A percentile compares a stretch with the other conserved stretches of the same genome.
Conservation (phyloP, 257 asterid species). For the Solanum peruvianum region DNA sequence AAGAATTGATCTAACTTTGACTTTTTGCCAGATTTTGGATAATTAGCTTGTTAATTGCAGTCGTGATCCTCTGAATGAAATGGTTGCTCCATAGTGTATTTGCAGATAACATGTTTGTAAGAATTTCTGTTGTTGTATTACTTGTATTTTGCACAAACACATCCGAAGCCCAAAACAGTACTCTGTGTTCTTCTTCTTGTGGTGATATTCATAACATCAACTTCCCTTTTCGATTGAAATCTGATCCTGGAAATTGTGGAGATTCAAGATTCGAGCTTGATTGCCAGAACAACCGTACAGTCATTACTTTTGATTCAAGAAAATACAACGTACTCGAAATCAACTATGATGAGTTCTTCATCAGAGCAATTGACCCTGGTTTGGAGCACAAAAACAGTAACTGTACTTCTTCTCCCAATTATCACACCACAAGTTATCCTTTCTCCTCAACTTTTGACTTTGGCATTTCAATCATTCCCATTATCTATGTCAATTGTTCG, state of each 20-base stretch:
- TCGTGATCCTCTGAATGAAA: neutral
- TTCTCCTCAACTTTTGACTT: neutral
- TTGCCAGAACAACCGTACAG: constrained; percentile 15
- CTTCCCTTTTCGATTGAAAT: constrained; percentile 17
- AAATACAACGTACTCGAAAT: constrained; percentile 14
- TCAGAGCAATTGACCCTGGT: constrained; percentile 16
- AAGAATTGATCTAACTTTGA: neutral
- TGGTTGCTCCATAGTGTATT: neutral
- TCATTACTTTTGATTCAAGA: neutral
- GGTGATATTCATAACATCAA: constrained; percentile 19
- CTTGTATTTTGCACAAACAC: neutral
- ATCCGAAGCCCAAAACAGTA: neutral
- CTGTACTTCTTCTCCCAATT: constrained; percentile 4
- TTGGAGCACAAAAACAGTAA: neutral
- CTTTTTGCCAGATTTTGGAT: neutral
- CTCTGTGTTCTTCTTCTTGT: constrained; percentile 14
- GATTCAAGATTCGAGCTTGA: constrained; percentile 8
- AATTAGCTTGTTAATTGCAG: neutral
- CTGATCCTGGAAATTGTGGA: neutral
- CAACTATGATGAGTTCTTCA: constrained; percentile 8
- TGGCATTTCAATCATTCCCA: neutral
- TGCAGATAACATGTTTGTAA: neutral
- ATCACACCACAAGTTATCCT: neutral
- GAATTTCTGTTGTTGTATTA: neutral
- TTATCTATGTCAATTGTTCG: constrained; percentile 24